Evolutionary conservation across 495 filamentous ascomycete species (phyloP).

Genomic region (Hypoxylon crocopeplum): DNA sequence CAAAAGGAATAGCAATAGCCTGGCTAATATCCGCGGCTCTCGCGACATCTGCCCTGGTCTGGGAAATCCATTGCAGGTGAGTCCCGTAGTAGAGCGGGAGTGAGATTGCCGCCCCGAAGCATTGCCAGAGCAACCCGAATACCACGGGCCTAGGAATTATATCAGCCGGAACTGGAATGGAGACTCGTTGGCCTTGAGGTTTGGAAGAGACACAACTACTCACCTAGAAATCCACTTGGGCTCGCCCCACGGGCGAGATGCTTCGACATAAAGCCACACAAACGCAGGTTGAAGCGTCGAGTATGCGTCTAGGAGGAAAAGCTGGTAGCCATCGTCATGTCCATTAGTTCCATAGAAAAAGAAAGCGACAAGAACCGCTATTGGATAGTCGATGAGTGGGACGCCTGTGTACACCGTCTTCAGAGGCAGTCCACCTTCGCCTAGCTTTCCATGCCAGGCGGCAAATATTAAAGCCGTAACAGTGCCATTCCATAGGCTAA

Average conservation of each 20-base stretch:
- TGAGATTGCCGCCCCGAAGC: slow-evolving; percentile 33
- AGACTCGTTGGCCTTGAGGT: neutral
- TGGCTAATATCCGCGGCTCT: neutral
- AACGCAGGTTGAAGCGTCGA: slow-evolving; percentile 31
- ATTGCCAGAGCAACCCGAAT: slow-evolving; percentile 26
- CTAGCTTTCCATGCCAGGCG: slow-evolving; percentile 7
- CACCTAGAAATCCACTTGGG: slow-evolving; percentile 28
- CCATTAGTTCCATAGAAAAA: slow-evolving; percentile 34
- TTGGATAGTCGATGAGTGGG: slow-evolving; percentile 33
- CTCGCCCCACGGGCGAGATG: slow-evolving; percentile 20
- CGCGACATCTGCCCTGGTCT: neutral
- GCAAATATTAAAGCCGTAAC: slow-evolving; percentile 10
- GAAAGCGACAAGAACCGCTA: slow-evolving; percentile 34
- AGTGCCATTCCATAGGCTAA: slow-evolving; percentile 16
- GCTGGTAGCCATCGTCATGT: slow-evolving; percentile 28
- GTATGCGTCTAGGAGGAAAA: slow-evolving; percentile 35
- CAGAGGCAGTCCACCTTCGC: slow-evolving; percentile 1
- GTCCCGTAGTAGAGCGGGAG: slow-evolving; percentile 33
- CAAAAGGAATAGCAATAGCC: slow-evolving; percentile 25
- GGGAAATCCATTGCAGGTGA: slow-evolving; percentile 19
- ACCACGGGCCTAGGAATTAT: slow-evolving; percentile 20
- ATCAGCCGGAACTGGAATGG: neutral
- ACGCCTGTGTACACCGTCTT: slow-evolving; percentile 36
- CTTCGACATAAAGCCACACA: slow-evolving; percentile 38
- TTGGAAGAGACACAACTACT: neutral